Percentiles rank a stretch among this genome's conserved stretches.
Conservation (phyloP, 805 yeast genomes). For the Crinitomyces ghanaensis region DNA sequence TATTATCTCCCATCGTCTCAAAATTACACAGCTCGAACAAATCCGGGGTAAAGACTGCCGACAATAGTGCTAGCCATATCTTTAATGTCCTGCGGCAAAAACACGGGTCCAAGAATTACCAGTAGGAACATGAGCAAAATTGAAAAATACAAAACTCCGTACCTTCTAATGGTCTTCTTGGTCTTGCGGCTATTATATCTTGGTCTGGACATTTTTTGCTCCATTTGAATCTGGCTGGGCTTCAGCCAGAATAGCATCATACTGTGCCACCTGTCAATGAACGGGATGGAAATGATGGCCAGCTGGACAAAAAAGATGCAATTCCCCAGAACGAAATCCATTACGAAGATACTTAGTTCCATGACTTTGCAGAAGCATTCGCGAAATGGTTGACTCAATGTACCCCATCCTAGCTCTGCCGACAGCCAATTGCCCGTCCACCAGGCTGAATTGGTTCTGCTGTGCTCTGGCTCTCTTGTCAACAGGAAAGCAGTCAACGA, state of each 20-base stretch:
- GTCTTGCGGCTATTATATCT: slow-evolving; percentile 9
- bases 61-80: slow-evolving; percentile 12
- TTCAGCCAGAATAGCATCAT: slow-evolving; percentile 91
- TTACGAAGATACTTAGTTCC: slow-evolving; percentile 81
- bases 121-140: slow-evolving; percentile 50
- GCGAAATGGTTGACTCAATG: slow-evolving; percentile 74
- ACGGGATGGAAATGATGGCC: slow-evolving; percentile 70
- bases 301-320: slow-evolving; percentile 65
- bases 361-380: slow-evolving; percentile 77
- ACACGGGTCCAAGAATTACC: slow-evolving; percentile 71
- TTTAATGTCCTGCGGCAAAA: slow-evolving; percentile 26
- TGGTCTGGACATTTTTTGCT: not conserved
- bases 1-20: too few relatives aligned
- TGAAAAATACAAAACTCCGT: slow-evolving; percentile 53
- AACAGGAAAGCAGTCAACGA: slow-evolving; percentile 38
- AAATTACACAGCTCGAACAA: slow-evolving; percentile 21
- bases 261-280: slow-evolving; percentile 83
- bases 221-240: slow-evolving; percentile 44
- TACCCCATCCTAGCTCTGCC: slow-evolving; percentile 70
- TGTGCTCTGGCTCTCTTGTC: slow-evolving; percentile 50
- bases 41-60: slow-evolving; percentile 21
- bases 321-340: slow-evolving; percentile 84
- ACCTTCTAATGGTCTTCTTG: slow-evolving; percentile 78
- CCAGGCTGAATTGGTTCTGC: slow-evolving; percentile 53
- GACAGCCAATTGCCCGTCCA: slow-evolving; percentile 40